A percentile compares a stretch with the other conserved stretches of the same genome.
These are phyloP conservation scores for Volvariella volvacea DNA, from an alignment of 1,284 basidiomycete species.

Conservation along the genomic window DNA sequence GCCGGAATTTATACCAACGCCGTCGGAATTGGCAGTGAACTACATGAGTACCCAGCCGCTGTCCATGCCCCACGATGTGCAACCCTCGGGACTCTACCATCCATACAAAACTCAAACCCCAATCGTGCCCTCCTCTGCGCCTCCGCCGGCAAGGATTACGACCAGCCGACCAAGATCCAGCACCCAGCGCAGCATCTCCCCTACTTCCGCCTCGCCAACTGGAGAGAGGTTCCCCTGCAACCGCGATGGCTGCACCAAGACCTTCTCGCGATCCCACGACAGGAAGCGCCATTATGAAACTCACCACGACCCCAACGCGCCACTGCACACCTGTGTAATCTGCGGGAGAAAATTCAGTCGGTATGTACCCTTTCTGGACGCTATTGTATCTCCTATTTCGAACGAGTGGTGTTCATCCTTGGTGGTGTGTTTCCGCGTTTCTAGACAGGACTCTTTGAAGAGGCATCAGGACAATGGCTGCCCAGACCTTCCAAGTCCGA, in stretches of 20 bases:
- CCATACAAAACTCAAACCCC: no score
- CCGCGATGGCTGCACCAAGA: conserved; percentile 57
- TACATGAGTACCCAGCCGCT: conserved; percentile 26
- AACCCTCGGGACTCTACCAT: no score
- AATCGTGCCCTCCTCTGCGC: no score
- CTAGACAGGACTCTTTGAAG: conserved; percentile 31
- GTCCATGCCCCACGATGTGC: no score
- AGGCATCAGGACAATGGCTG: conserved; percentile 55
- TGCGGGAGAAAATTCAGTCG: conserved; percentile 73
- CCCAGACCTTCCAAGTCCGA: no score
- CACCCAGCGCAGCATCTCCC: conserved; percentile 19
- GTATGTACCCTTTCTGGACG: conserved; percentile 16
- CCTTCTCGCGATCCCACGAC: conserved; percentile 73
- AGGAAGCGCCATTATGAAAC: conserved; percentile 73
- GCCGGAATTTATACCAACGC: conserved; percentile 45
- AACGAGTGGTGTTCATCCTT: no score
- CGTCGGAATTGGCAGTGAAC: conserved; percentile 38
- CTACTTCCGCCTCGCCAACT: conserved; percentile 27
- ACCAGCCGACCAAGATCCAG: conserved; percentile 21
- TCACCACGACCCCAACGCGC: conserved; percentile 55
- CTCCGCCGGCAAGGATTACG: conserved; percentile 16
- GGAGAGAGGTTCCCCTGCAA: conserved; percentile 55
- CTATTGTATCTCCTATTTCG: no score
- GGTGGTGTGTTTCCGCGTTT: no score
- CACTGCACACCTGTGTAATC: conserved; percentile 56